Percentiles rank a stretch among this genome's conserved stretches.
Conservation (phyloP, 768 basidiomycete genomes). For the Tricholoma sp. region DNA sequence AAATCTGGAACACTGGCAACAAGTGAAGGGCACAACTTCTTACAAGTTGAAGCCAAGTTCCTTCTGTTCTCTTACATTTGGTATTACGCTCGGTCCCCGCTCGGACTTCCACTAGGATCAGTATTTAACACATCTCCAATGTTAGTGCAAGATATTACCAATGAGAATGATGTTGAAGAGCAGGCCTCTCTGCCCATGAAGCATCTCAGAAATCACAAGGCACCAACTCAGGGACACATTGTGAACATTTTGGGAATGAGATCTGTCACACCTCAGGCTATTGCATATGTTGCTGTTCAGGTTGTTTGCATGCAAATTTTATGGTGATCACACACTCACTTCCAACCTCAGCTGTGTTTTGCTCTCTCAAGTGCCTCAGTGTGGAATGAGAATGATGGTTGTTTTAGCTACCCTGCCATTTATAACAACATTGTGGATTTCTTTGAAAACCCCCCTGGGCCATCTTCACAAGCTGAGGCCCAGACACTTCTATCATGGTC, state of each 20-base stretch:
- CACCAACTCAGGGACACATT: background rate
- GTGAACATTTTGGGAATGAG: constrained; percentile 9
- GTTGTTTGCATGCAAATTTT: no score
- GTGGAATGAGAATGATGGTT: constrained; percentile 10
- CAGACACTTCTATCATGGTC: constrained; percentile 2
- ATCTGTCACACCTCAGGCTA: constrained; percentile 12
- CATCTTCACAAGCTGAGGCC: background rate
- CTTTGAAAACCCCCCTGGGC: constrained; percentile 11
- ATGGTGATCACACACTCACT: no score
- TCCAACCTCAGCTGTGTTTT: constrained; percentile 6
- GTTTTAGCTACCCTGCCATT: constrained; percentile 10
- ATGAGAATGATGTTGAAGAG: background rate
- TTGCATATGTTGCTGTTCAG: constrained; percentile 22
- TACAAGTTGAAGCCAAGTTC: no score
- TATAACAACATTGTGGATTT: constrained; percentile 14
- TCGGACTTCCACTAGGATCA: no score
- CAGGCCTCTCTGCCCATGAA: background rate
- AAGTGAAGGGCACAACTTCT: no score
- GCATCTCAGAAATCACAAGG: background rate
- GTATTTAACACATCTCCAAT: constrained; percentile 16
- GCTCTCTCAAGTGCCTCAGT: constrained; percentile 8
- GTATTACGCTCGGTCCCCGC: no score
- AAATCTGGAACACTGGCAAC: no score
- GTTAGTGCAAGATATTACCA: constrained; percentile 4
- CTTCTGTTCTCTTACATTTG: no score